A percentile compares a stretch with the other conserved stretches of the same genome.
phyloP scores from a whole-genome alignment of 495 filamentous ascomycete species.

The Talaromyces borbonicus region DNA sequence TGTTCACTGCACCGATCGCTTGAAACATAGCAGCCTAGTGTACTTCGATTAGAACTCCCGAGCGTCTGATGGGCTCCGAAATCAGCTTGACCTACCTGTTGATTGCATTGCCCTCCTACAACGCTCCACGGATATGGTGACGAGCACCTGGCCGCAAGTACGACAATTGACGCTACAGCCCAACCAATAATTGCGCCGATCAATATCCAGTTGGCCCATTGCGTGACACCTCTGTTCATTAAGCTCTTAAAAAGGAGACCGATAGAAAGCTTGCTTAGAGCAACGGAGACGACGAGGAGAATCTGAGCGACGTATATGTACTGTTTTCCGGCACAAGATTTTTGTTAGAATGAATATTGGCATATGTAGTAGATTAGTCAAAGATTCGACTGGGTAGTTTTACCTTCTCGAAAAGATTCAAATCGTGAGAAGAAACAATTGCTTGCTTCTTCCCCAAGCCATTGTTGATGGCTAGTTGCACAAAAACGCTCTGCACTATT shows the following conservation, averaged over 20 bases:
- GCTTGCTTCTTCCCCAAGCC: conserved; percentile 15
- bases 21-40: conserved; percentile 13
- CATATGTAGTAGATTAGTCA: background rate
- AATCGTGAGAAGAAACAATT: conserved; percentile 9
- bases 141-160: conserved; percentile 16
- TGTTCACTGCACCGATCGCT: conserved; percentile 17
- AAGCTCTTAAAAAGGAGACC: conserved; percentile 17
- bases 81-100: conserved; percentile 10
- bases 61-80: background rate
- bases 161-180: conserved; percentile 17
- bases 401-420: conserved; percentile 15
- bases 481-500: conserved; percentile 18
- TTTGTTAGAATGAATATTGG: background rate
- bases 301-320: conserved; percentile 23
- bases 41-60: background rate
- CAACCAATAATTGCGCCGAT: conserved; percentile 17
- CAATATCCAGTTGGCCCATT: conserved; percentile 10
- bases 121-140: conserved; percentile 18
- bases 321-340: conserved; percentile 8
- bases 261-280: conserved; percentile 17
- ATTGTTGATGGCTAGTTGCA: conserved; percentile 19
- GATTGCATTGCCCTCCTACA: conserved; percentile 11
- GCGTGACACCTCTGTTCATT: conserved; percentile 13
- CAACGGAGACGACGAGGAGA: conserved; percentile 15
- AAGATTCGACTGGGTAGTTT: background rate